Evolutionary conservation across 2,329 filamentous ascomycete genomes (phyloP), one percentile per base, ranked within the genome.

Genomic region (Sporothrix pseudoabietina): DNA sequence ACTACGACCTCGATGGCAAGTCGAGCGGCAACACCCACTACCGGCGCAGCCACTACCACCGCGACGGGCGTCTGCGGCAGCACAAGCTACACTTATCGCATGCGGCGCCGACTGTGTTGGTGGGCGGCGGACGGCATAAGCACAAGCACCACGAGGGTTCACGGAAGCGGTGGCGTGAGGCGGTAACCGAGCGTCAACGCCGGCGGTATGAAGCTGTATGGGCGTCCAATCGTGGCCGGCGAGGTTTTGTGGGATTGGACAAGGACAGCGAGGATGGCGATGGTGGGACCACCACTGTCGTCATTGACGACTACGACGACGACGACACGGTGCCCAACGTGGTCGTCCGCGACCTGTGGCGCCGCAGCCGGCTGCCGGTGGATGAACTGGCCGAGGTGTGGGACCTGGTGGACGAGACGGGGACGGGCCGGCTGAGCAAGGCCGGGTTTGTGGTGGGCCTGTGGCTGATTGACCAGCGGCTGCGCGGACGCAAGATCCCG

Each of bases 131-230:
- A 10, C 73, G 72, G 52, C 71, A 74, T 70, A 90, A 91, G 74
- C 92, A 94, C 79, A 87, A 90, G 0, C 92, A 96, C 78, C 89
- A 93, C 77, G 92, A 95, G 79, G 92, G 91, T 0, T 87, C 91
- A 4, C 87, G 92, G 22, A 90, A 89, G 78, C 88, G 92, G 7
- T 96, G 93, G 93, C 87, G 92, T 57, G 92, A 94, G 76, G 86
- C 89, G 75, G 88, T 96, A 57, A 92, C 91, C 0, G 86, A 88
- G 66, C 84, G 88, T 5, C 92, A 96, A 78, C 85, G 91, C n/a
- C 92, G 92, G 78, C 87, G 93, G 1, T 96, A 96, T 80, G 93
- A 95, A 80, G 93, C 91, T 2, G 87, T 96, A 0, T 96, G 92
- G 92, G 93, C 93, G 1, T 93, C 92, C 57, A 96, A 96, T 78